Percentiles rank a stretch among this genome's conserved stretches.
phyloP scores from a whole-genome alignment of 192 early-diverging fungal species.

The Phycomyces blakesleeanus region DNA sequence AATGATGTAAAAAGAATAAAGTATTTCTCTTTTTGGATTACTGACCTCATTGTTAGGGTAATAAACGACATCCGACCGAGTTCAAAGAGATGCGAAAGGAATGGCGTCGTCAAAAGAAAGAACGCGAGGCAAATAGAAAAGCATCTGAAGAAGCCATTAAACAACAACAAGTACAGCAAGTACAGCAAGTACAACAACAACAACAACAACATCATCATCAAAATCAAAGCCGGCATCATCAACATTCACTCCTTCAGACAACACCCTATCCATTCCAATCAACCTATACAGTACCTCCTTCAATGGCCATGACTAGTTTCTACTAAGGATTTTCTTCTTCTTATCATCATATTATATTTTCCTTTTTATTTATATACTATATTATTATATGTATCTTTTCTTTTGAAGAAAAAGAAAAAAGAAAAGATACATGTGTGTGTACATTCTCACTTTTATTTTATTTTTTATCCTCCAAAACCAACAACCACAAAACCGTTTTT shows the following conservation, averaged over 20 bases:
- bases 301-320: not conserved
- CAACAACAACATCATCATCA: conserved; percentile 9
- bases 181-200: conserved; percentile 19
- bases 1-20: no score
- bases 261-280: not conserved
- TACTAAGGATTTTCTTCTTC: not conserved
- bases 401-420: no score
- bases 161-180: conserved; percentile 19
- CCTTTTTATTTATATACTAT: not conserved
- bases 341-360: not conserved
- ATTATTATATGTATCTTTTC: no score
- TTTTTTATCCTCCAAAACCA: no score
- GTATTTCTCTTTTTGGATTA: not conserved
- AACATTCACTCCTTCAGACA: not conserved
- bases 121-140: conserved; percentile 39
- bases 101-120: conserved; percentile 55
- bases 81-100: conserved; percentile 58
- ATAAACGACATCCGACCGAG: conserved; percentile 39
- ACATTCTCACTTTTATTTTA: no score
- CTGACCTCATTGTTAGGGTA: conserved; percentile 2
- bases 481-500: no score
- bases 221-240: not conserved
- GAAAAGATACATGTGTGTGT: no score
- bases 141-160: conserved; percentile 33
- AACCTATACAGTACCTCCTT: not conserved